Evolutionary conservation across 108 stramenopile genomes (phyloP).

Genomic region (Cyclostephanos tholiformis): DNA sequence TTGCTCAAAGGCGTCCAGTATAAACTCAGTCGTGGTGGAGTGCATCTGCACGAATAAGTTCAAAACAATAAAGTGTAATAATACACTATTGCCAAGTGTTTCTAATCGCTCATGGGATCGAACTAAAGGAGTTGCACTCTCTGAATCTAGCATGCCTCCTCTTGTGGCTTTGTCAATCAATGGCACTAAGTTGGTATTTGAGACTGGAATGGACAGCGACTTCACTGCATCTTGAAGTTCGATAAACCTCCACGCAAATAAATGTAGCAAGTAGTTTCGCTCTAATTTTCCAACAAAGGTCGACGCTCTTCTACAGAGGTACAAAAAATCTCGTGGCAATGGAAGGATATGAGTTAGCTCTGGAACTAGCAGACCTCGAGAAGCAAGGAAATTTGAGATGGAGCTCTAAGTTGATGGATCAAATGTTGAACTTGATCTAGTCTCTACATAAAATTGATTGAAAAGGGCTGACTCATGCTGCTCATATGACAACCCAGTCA

Average conservation of each 20-base stretch:
- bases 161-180: conserved; percentile 47
- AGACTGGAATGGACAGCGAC: neutral
- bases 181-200: neutral
- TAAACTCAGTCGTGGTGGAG: conserved; percentile 12
- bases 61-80: conserved; percentile 48
- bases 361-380: conserved; percentile 40
- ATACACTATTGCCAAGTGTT: conserved; percentile 62
- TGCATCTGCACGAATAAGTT: conserved; percentile 51
- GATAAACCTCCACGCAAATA: conserved; percentile 15
- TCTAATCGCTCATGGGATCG: conserved; percentile 60
- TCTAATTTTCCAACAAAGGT: conserved; percentile 55
- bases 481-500: conserved; percentile 15
- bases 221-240: conserved; percentile 1
- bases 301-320: conserved; percentile 34
- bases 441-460: conserved; percentile 17
- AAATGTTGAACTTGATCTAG: neutral
- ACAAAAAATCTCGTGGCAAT: conserved; percentile 60
- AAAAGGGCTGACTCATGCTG: conserved; percentile 14
- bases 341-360: conserved; percentile 51
- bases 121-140: neutral
- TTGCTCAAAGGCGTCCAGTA: conserved; percentile 27
- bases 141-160: neutral
- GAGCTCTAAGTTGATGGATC: neutral
- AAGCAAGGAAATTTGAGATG: conserved; percentile 9
- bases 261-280: conserved; percentile 15